Base-by-base conservation (phyloP, 805 yeast genomes). In the Alloascoidea hylecoeti region DNA sequence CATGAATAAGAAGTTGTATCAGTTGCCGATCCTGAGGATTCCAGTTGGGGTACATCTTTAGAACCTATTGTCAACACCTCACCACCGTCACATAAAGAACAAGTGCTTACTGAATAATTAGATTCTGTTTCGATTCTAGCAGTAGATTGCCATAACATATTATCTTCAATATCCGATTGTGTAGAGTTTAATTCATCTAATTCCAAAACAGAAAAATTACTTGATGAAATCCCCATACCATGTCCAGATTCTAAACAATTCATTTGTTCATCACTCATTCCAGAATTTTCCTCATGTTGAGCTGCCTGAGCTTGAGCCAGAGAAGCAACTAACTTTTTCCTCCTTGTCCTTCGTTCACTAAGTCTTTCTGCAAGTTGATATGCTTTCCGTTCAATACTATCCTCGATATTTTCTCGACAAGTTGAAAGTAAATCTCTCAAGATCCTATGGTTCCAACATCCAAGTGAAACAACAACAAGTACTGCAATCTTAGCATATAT, bases 11-110 rank as follows among this genome's bases (percentile, higher is more conserved):
- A 9, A 23, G n/a, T 9, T 9, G 13, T n/a, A 23, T 23, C 30
- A 23, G 30, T 23, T 23, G 30, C n/a, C n/a, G 30, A 23, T 23
- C 30, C 30, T 23, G 30, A 23, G 30, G 30, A n/a, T n/a, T 23
- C 30, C 30, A 23, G 30, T 9, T n/a, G 13, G n/a, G 30, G 30
- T n/a, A n/a, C 30, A 23, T 9, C n/a, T 23, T 23, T 23, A 23
- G 30, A 23, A n/a, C n/a, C n/a, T 23, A 23, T 9, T 9, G 30
- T n/a, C 9, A 23, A 9, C n/a, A 9, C 30, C 13, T 23, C 30
- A n/a, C 30, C 30, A n/a, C n/a, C n/a, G n/a, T 23, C 13, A 23
- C 30, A 23, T 9, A 9, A 23, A 23, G 9, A n/a, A n/a, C 30
- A 23, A 23, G 9, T 23, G 30, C 30, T 23, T n/a, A n/a, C n/a